A percentile compares a stretch with the other conserved stretches of the same genome.
phyloP scores from a whole-genome alignment of 1,284 basidiomycete genomes.

The Cutaneotrichosporon sp. region DNA sequence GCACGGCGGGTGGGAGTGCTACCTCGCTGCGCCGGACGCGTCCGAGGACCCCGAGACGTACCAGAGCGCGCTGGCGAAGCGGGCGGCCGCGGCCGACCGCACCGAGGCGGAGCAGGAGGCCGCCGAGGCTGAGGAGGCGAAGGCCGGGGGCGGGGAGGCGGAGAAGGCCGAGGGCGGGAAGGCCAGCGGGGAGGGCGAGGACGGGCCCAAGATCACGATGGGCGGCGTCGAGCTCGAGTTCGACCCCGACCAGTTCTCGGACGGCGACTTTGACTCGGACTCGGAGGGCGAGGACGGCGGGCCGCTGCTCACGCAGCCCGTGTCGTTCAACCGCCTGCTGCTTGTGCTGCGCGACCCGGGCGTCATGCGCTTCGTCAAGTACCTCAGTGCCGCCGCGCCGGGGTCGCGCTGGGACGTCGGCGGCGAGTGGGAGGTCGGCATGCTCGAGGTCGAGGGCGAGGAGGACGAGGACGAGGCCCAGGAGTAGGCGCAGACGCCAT shows the following conservation, averaged over 20 bases:
- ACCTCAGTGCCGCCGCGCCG: slow-evolving; percentile 80
- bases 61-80: slow-evolving; percentile 61
- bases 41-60: slow-evolving; percentile 94
- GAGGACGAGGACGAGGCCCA: slow-evolving; percentile 34
- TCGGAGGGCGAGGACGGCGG: slow-evolving; percentile 61
- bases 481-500: not conserved
- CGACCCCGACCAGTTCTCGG: slow-evolving; percentile 53
- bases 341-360: slow-evolving; percentile 90
- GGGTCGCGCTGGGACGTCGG: slow-evolving; percentile 89
- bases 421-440: slow-evolving; percentile 77
- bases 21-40: slow-evolving; percentile 90
- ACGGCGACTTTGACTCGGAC: slow-evolving; percentile 56
- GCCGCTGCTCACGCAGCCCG: slow-evolving; percentile 84
- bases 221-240: slow-evolving; percentile 52
- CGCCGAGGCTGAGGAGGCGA: slow-evolving; percentile 22
- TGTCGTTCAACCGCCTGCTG: slow-evolving; percentile 85
- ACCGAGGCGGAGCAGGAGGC: slow-evolving; percentile 40
- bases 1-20: slow-evolving; percentile 97
- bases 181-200: not conserved
- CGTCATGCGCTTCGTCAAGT: slow-evolving; percentile 92
- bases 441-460: slow-evolving; percentile 55
- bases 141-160: slow-evolving; percentile 19
- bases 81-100: slow-evolving; percentile 30
- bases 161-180: slow-evolving; percentile 31
- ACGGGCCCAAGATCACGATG: slow-evolving; percentile 21